Evolutionary conservation across 2,329 filamentous ascomycete species (phyloP).

Genomic region (Cytospora mali): DNA sequence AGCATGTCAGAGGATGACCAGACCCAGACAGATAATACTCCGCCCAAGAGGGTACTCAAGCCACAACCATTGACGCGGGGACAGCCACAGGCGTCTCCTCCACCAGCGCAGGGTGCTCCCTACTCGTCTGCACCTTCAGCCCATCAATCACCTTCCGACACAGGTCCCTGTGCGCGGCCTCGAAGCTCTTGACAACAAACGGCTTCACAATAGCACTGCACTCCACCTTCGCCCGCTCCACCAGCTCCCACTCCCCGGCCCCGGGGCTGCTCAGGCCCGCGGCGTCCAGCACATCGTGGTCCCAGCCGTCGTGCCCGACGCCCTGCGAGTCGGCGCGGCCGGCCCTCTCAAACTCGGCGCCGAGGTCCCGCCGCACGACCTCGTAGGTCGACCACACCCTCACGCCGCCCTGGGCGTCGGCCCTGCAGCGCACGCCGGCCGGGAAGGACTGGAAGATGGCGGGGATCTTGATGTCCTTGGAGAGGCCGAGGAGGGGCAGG

Average conservation of each 20-base stretch:
- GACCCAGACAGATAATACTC: neutral
- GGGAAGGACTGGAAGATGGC: constrained; percentile 48
- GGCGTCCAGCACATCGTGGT: constrained; percentile 9
- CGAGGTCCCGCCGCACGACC: constrained; percentile 31
- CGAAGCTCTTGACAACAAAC: constrained; percentile 39
- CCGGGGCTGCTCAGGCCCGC: constrained; percentile 12
- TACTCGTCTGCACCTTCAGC: constrained; percentile 27
- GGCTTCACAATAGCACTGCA: constrained; percentile 39
- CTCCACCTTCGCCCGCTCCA: constrained; percentile 39
- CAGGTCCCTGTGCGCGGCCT: constrained; percentile 37
- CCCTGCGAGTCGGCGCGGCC: constrained; percentile 30
- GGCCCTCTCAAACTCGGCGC: constrained; percentile 16
- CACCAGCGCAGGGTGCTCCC: constrained; percentile 20
- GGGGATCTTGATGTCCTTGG: constrained; percentile 45
- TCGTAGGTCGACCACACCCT: constrained; percentile 45
- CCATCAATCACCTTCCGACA: constrained; percentile 37
- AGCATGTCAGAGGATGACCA: neutral
- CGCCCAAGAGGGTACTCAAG: neutral
- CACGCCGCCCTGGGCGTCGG: constrained; percentile 47
- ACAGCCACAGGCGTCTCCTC: neutral
- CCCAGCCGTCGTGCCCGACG: neutral
- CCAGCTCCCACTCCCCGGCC: constrained; percentile 37
- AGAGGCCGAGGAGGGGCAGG: constrained; percentile 40
- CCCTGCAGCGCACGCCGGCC: constrained; percentile 46
- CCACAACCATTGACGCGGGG: neutral